Evolutionary conservation across 2,329 filamentous ascomycete species (phyloP).

Genomic region (Eutypella sp.): DNA sequence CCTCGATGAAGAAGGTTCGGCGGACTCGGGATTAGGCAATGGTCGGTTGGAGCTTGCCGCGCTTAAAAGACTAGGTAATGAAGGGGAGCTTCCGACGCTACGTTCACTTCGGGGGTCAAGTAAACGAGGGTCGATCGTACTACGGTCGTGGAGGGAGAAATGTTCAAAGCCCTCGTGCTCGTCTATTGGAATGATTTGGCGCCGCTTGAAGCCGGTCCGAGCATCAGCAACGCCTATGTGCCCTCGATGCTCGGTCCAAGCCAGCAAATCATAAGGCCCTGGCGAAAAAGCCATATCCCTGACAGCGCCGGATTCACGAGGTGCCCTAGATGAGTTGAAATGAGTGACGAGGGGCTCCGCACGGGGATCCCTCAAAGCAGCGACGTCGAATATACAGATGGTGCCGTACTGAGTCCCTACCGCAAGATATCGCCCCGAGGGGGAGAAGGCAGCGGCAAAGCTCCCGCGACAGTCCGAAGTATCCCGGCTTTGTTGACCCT

Average conservation of each 20-base stretch:
- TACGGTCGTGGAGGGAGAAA: constrained; percentile 51
- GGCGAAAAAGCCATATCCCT: constrained; percentile 91
- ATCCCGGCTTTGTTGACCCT: constrained; percentile 53
- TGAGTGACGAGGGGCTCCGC: constrained; percentile 64
- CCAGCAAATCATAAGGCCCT: constrained; percentile 80
- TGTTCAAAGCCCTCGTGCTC: constrained; percentile 52
- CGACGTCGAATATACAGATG: constrained; percentile 68
- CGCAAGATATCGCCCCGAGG: constrained; percentile 65
- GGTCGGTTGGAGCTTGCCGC: constrained; percentile 16
- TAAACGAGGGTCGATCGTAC: constrained; percentile 48
- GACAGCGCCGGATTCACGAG: constrained; percentile 69
- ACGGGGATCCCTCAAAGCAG: constrained; percentile 37
- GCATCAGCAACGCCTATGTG: constrained; percentile 70
- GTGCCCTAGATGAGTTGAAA: constrained; percentile 72
- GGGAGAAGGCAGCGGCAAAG: constrained; percentile 74
- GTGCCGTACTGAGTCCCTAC: constrained; percentile 77
- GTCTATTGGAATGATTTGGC: constrained; percentile 65
- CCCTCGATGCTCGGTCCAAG: constrained; percentile 88
- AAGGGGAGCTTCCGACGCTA: constrained; percentile 21
- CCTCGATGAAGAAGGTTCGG: constrained; percentile 34
- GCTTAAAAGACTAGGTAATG: constrained; percentile 32
- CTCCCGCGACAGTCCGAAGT: constrained; percentile 57
- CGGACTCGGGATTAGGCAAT: constrained; percentile 25
- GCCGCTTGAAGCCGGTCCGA: constrained; percentile 59
- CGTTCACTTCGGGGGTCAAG: constrained; percentile 43